Percentiles rank a stretch among this genome's conserved stretches.
These are phyloP conservation scores for Cucumis melo DNA, from an alignment of 306 rosid species.

Conservation along the genomic window DNA sequence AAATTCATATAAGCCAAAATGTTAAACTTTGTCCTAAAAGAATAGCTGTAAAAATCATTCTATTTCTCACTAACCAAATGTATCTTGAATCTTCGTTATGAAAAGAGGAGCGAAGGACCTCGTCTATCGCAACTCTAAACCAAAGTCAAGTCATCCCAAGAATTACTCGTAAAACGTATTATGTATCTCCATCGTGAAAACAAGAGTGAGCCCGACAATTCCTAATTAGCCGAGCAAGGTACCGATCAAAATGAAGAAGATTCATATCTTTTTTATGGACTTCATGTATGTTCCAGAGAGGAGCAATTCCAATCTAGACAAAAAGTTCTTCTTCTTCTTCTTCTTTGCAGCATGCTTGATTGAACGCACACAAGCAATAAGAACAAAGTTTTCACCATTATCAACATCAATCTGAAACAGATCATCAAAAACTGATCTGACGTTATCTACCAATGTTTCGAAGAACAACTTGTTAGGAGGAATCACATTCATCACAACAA, in stretches of 20 bases:
- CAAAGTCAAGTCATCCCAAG: too few relatives aligned
- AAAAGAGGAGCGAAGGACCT: too few relatives aligned
- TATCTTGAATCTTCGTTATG: too few relatives aligned
- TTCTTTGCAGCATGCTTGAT: slow-evolving; percentile 14
- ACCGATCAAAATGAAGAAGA: not conserved
- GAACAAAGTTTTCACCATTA: slow-evolving; percentile 62
- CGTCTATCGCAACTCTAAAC: too few relatives aligned
- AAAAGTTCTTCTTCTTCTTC: slow-evolving; percentile 20
- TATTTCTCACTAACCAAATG: too few relatives aligned
- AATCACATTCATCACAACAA: slow-evolving; percentile 55
- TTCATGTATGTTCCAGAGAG: slow-evolving; percentile 41
- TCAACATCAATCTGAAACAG: slow-evolving; percentile 56
- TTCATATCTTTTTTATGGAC: slow-evolving; percentile 27
- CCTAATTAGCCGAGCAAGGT: too few relatives aligned
- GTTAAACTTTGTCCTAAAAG: too few relatives aligned
- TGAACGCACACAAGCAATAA: slow-evolving; percentile 35
- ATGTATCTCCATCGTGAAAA: too few relatives aligned
- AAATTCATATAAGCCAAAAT: too few relatives aligned
- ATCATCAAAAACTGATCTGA: slow-evolving; percentile 38
- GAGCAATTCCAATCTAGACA: slow-evolving; percentile 26
- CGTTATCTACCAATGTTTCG: slow-evolving; percentile 23
- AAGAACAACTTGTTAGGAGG: slow-evolving; percentile 33
- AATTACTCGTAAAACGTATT: too few relatives aligned
- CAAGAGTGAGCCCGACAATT: too few relatives aligned
- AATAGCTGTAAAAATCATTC: too few relatives aligned